These are phyloP conservation scores for Thalassiosira hispida DNA, from an alignment of 352 stramenopile genomes.

Conservation along the genomic window DNA sequence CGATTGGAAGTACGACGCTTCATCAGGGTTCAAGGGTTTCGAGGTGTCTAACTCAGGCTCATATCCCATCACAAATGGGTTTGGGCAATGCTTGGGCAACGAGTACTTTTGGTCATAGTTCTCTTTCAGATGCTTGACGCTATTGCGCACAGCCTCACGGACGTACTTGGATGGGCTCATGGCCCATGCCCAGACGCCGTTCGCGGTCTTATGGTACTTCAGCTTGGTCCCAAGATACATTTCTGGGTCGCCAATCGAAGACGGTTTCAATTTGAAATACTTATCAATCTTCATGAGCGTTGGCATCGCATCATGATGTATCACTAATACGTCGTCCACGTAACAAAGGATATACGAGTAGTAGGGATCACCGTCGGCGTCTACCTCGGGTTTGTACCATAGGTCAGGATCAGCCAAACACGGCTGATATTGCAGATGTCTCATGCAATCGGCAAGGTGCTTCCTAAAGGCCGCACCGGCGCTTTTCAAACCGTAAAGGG, in stretches of 20 bases:
- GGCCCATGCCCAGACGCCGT: slow-evolving; percentile 43
- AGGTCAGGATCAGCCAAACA: slow-evolving; percentile 59
- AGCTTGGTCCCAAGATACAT: slow-evolving; percentile 63
- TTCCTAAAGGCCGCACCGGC: slow-evolving; percentile 33
- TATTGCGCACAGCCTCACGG: slow-evolving; percentile 26
- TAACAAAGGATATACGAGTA: slow-evolving; percentile 59
- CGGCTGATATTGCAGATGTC: slow-evolving; percentile 32
- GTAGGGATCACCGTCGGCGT: slow-evolving; percentile 39
- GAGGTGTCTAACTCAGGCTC: slow-evolving; percentile 48
- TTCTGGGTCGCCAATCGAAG: slow-evolving; percentile 41
- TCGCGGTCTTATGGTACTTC: slow-evolving; percentile 8
- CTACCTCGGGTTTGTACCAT: slow-evolving; percentile 36
- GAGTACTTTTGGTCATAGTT: slow-evolving; percentile 2
- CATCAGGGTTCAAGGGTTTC: neutral
- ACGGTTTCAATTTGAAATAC: slow-evolving; percentile 52
- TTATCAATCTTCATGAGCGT: slow-evolving; percentile 28
- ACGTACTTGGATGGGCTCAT: slow-evolving; percentile 45
- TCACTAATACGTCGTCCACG: slow-evolving; percentile 52
- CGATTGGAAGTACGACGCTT: slow-evolving; percentile 47
- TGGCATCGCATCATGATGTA: slow-evolving; percentile 45
- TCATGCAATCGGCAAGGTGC: slow-evolving; percentile 54
- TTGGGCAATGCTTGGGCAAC: slow-evolving; percentile 18
- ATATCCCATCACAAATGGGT: slow-evolving; percentile 39
- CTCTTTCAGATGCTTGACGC: slow-evolving; percentile 31
- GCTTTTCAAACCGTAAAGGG: slow-evolving; percentile 56